Evolutionary conservation across 352 stramenopile genomes (phyloP).

Genomic region (Phytophthora parvispora): DNA sequence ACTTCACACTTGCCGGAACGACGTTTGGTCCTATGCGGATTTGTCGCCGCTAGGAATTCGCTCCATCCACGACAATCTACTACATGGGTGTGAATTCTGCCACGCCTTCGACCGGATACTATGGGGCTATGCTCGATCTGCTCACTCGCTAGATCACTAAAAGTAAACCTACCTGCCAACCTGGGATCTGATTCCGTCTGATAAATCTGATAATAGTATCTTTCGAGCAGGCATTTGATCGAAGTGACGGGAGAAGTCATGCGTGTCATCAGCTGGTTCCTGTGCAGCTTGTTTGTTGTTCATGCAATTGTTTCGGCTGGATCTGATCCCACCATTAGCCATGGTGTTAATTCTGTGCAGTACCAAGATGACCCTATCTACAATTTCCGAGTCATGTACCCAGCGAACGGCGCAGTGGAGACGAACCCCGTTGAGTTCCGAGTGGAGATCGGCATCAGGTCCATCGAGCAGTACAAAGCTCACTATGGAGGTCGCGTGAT

Average conservation of each 20-base stretch:
- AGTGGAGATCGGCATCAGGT: slow-evolving; percentile 5
- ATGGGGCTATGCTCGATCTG: neutral
- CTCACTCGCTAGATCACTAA: no score
- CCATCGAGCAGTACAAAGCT: slow-evolving; percentile 9
- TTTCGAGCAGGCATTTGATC: neutral
- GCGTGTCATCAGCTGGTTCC: neutral
- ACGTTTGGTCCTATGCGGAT: slow-evolving; percentile 10
- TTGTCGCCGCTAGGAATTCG: slow-evolving; percentile 16
- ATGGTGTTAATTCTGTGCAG: neutral
- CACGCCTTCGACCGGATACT: neutral
- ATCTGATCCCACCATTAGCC: neutral
- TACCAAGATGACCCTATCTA: slow-evolving; percentile 6
- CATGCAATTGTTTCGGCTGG: neutral
- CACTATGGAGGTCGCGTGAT: slow-evolving; percentile 16
- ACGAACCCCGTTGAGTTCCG: slow-evolving; percentile 13
- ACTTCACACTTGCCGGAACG: neutral
- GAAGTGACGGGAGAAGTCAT: neutral
- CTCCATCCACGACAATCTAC: slow-evolving; percentile 10
- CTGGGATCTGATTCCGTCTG: neutral
- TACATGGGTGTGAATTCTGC: neutral
- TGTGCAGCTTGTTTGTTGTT: neutral
- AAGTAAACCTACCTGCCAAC: no score
- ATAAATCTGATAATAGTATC: slow-evolving; percentile 6
- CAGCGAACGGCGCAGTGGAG: slow-evolving; percentile 10
- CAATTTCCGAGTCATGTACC: slow-evolving; percentile 18